Base-by-base conservation (phyloP, 176 grass and related monocot species). In the Phragmites australis region DNA sequence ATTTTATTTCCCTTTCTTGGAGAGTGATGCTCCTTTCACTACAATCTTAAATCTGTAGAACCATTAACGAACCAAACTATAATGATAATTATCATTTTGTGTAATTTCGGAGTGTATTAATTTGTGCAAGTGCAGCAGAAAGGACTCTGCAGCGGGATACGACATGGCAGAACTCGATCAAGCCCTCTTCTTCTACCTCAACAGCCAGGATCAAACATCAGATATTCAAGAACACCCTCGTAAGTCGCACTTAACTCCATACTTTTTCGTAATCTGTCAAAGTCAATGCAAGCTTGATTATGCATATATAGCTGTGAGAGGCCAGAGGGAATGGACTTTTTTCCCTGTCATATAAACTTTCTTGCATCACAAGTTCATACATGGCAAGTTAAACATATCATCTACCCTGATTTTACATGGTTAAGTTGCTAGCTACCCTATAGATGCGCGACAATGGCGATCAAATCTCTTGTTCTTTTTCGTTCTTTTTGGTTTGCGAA, bases 141-240 rank as follows among this genome's bases (percentile, higher is more conserved):
- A 89, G 45, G 82, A 85, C 9, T 45, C 69, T 55, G 81, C 69
- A 1, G 76, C 69, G 3, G 76, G 82, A 85, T 81, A 76, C 13
- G 87, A 89, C 76, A 85, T 85, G 87, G 70, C 61, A 17, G 87
- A 89, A 30, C 61, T 89, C 64, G 87, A 89, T 81, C 82, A 81
- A 68, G 64, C 48, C 44, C 70, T 89, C 62, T 85, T 81, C 70
- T 82, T 85, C 69, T 89, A 89, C 63, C 70, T 89, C 71, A 89
- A 81, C 39, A 76, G 87, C 82, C 87, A 89, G 37, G 87, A 89
- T 81, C 76, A 89, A 76, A 26, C 70, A 75, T 40, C 87, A 70
- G 32, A 32, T 51, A 27, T 76, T 76, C 87, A 88, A 80, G 76
- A 89, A 23, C 82, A 89, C 48, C 82, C 70, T 19, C 87, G 87